These are phyloP conservation scores for Boletus pseudo-olivaceus DNA, from an alignment of 768 basidiomycete genomes.

Conservation along the genomic window DNA sequence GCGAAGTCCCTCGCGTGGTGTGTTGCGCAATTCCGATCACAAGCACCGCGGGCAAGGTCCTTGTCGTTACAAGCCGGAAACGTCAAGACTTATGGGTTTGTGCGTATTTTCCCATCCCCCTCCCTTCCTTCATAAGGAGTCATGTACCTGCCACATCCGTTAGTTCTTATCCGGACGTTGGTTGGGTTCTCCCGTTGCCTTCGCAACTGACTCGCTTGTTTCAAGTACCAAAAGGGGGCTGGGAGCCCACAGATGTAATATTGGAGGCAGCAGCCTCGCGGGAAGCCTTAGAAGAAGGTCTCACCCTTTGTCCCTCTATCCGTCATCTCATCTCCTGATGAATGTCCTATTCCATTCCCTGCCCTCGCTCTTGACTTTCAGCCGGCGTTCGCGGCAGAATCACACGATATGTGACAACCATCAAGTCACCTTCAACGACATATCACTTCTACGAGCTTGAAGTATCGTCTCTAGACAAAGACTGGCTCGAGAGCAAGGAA, in stretches of 20 bases:
- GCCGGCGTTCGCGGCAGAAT: constrained; percentile 87
- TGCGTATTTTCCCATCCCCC: constrained; percentile 47
- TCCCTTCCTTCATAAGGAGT: constrained; percentile 1
- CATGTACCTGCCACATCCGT: constrained; percentile 1
- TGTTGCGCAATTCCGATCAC: constrained; percentile 88
- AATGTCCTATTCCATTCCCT: constrained; percentile 42
- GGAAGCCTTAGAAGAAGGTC: constrained; percentile 97
- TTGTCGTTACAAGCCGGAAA: constrained; percentile 83
- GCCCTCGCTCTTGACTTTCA: constrained; percentile 36
- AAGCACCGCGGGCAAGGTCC: constrained; percentile 68
- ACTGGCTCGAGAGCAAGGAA: constrained; percentile 81
- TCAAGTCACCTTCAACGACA: constrained; percentile 71
- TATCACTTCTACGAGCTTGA: constrained; percentile 93
- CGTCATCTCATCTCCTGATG: constrained; percentile 72
- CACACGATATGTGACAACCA: constrained; percentile 81
- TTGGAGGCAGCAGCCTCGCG: constrained; percentile 86
- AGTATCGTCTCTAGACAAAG: constrained; percentile 67
- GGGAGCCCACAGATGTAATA: constrained; percentile 76
- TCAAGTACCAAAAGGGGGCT: constrained; percentile 90
- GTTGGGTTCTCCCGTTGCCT: background rate
- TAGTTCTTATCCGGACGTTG: background rate
- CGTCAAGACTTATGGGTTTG: constrained; percentile 81
- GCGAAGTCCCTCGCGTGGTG: constrained; percentile 77
- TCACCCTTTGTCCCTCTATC: constrained; percentile 75
- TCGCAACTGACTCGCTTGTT: constrained; percentile 7